Conservation (phyloP, 1,284 basidiomycete species). For the Cutaneotrichosporon cutaneum region DNA sequence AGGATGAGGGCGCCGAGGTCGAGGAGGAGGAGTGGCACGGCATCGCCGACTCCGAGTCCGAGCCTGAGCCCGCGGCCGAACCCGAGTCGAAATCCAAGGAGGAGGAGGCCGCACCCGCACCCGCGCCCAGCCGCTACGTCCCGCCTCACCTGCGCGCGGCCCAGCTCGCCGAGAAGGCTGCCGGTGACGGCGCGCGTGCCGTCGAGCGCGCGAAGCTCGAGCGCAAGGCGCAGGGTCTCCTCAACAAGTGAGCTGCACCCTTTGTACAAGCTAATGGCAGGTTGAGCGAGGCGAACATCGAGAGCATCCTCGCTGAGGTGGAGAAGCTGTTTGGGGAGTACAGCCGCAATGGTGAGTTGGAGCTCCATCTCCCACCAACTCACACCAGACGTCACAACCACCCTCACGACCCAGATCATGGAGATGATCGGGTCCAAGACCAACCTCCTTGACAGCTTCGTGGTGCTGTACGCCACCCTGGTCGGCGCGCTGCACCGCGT, state of each 20-base stretch:
- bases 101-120: slow-evolving; percentile 17
- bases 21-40: slow-evolving; percentile 17
- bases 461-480: slow-evolving; percentile 85
- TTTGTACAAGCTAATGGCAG: slow-evolving; percentile 51
- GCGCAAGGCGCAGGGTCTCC: slow-evolving; percentile 77
- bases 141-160: slow-evolving; percentile 57
- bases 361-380: too few relatives aligned
- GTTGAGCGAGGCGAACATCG: slow-evolving; percentile 87
- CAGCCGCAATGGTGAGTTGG: slow-evolving; percentile 72
- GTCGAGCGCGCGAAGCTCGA: slow-evolving; percentile 66
- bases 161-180: slow-evolving; percentile 45
- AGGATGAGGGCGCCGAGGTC: slow-evolving; percentile 8
- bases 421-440: slow-evolving; percentile 79
- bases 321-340: slow-evolving; percentile 76
- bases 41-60: slow-evolving; percentile 12
- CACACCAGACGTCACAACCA: slow-evolving; percentile 72
- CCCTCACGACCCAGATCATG: slow-evolving; percentile 74
- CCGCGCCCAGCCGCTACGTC: slow-evolving; percentile 50
- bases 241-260: slow-evolving; percentile 68
- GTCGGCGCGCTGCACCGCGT: slow-evolving; percentile 80
- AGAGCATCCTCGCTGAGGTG: slow-evolving; percentile 71
- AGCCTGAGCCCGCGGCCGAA: slow-evolving; percentile 21
- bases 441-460: slow-evolving; percentile 83
- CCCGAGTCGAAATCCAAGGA: slow-evolving; percentile 1
- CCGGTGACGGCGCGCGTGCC: slow-evolving; percentile 51